phyloP scores from a whole-genome alignment of 768 basidiomycete species.

The Agrocybe chaxingu region DNA sequence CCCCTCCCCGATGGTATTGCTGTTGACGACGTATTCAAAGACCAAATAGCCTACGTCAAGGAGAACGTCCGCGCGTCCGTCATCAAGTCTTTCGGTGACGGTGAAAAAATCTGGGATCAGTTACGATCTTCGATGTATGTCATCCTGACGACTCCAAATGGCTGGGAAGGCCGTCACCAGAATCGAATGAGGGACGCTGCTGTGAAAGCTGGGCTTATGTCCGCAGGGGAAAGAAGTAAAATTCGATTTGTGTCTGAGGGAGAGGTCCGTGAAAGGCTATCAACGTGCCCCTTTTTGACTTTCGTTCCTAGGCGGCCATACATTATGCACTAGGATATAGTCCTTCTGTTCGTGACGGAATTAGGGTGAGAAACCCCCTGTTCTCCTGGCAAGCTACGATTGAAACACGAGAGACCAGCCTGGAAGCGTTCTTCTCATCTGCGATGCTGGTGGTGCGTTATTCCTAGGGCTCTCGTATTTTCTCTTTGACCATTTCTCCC shows the following conservation, averaged over 20 bases:
- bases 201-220: slow-evolving; percentile 17
- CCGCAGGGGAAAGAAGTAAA: background rate
- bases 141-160: slow-evolving; percentile 22
- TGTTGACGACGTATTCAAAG: slow-evolving; percentile 18
- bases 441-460: slow-evolving; percentile 27
- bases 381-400: background rate
- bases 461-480: background rate
- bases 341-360: slow-evolving; percentile 1
- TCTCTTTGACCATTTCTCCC: background rate
- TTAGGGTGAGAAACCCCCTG: background rate
- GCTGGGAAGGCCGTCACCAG: slow-evolving; percentile 22
- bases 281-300: background rate
- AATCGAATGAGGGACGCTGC: slow-evolving; percentile 21
- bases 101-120: slow-evolving; percentile 11
- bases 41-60: slow-evolving; percentile 23
- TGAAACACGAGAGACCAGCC: slow-evolving; percentile 3
- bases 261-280: slow-evolving; percentile 6
- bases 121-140: slow-evolving; percentile 14
- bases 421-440: slow-evolving; percentile 20
- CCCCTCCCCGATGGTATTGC: slow-evolving; percentile 15
- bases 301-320: slow-evolving; percentile 13
- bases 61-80: slow-evolving; percentile 17
- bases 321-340: slow-evolving; percentile 9
- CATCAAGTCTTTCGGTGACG: slow-evolving; percentile 1
- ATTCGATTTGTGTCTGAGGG: slow-evolving; percentile 24